These are phyloP conservation scores for Acanthamoeba healyi DNA, from an alignment of 208 protist species.

Conservation along the genomic window DNA sequence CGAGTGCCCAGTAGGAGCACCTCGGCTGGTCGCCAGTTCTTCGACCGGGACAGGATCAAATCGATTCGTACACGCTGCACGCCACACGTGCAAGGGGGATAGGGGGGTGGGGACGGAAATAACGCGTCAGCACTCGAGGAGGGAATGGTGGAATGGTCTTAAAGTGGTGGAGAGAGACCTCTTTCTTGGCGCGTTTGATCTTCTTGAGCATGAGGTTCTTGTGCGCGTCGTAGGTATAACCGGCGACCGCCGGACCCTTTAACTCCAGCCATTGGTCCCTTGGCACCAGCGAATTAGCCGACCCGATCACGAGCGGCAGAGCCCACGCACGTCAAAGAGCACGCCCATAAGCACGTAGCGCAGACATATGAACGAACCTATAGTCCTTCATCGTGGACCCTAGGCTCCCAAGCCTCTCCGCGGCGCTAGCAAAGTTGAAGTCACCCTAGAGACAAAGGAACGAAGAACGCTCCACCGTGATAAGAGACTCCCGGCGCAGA, in stretches of 20 bases:
- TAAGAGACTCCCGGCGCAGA: too few species aligned
- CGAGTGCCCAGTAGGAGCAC: not conserved
- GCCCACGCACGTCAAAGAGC: too few species aligned
- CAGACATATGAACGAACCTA: not conserved
- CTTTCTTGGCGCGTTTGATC: conserved; percentile 60
- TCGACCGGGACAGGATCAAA: conserved; percentile 33
- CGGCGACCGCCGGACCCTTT: conserved; percentile 28
- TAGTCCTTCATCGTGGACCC: conserved; percentile 46
- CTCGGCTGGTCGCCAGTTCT: conserved; percentile 50
- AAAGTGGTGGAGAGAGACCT: not conserved
- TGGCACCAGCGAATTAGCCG: not conserved
- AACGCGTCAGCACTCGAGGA: not conserved
- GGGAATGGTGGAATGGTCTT: not conserved
- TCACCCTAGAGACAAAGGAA: not conserved
- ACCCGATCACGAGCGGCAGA: too few species aligned
- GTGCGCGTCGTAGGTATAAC: conserved; percentile 52
- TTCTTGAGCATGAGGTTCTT: conserved; percentile 68
- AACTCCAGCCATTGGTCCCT: conserved; percentile 60
- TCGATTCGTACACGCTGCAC: conserved; percentile 35
- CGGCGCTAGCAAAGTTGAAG: conserved; percentile 56
- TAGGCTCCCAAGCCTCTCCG: conserved; percentile 22
- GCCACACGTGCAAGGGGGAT: too few species aligned
- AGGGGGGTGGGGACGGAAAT: not conserved
- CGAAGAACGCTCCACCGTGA: too few species aligned
- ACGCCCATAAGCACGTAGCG: not conserved